Conservation (phyloP, 306 rosid genomes). For the Rosa chinensis region DNA sequence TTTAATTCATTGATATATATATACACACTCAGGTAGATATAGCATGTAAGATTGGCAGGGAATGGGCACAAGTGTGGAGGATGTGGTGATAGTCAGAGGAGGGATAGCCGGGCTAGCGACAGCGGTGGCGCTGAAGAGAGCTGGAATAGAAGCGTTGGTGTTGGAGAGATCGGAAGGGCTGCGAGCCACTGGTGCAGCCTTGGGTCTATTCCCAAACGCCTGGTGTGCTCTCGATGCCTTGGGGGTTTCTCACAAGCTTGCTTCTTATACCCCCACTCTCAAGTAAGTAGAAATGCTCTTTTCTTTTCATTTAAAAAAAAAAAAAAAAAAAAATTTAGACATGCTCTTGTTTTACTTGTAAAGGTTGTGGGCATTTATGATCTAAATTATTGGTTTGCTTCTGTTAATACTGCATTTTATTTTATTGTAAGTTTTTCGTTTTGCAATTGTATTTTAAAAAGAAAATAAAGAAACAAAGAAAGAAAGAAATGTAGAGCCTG, state of each 20-base stretch:
- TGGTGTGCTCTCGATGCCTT: conserved; percentile 21
- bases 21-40: too few species aligned
- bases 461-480: not conserved
- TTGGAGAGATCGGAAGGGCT: conserved; percentile 10
- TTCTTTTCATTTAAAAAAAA: too few species aligned
- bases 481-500: not conserved
- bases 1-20: too few species aligned
- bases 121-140: conserved; percentile 22
- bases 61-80: not conserved
- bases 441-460: not conserved
- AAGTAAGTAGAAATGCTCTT: not conserved
- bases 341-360: not conserved
- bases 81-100: conserved; percentile 21
- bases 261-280: not conserved
- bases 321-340: too few species aligned
- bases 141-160: conserved; percentile 17
- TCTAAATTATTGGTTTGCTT: not conserved
- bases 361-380: too few species aligned
- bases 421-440: not conserved
- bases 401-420: too few species aligned
- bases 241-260: conserved; percentile 4
- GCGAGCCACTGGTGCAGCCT: not conserved
- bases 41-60: not conserved
- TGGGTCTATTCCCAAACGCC: conserved; percentile 11
- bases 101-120: conserved; percentile 28